Conservation (phyloP, 116 monocot genomes). For the Dioscorea cayenensis region DNA sequence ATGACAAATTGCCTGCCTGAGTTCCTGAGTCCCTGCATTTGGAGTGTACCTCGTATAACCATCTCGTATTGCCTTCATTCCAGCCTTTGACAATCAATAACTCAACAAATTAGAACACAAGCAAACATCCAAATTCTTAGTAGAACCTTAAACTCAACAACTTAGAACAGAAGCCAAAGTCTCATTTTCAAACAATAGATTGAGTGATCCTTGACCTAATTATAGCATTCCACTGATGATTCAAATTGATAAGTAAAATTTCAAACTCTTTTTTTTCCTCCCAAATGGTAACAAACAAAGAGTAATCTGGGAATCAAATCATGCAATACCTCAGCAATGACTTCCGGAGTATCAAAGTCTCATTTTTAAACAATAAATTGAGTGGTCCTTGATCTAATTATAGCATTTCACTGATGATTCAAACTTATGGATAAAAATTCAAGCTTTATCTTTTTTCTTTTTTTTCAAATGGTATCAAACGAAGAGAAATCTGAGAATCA, state of each 20-base stretch:
- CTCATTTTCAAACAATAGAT: background rate
- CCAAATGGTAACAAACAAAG: background rate
- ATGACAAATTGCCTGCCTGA: slow-evolving; percentile 76
- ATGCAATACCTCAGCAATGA: slow-evolving; percentile 49
- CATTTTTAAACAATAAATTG: too few species aligned
- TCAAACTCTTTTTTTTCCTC: too few species aligned
- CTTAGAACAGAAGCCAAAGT: slow-evolving; percentile 22
- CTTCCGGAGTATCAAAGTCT: slow-evolving; percentile 68
- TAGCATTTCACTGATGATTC: too few species aligned
- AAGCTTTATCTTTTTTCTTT: too few species aligned
- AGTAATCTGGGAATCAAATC: background rate
- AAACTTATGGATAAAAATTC: background rate
- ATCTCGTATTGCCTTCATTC: slow-evolving; percentile 70
- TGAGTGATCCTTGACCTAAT: too few species aligned
- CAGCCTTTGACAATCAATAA: slow-evolving; percentile 41
- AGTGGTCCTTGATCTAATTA: too few species aligned
- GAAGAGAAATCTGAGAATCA: background rate
- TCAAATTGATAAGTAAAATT: background rate
- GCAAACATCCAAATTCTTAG: too few species aligned
- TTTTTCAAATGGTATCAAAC: background rate
- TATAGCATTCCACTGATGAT: too few species aligned
- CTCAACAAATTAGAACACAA: background rate
- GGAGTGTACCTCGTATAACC: slow-evolving; percentile 75
- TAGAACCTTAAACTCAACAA: too few species aligned
- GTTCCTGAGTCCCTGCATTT: slow-evolving; percentile 83